Evolutionary conservation across 495 filamentous ascomycete genomes (phyloP).

Genomic region (Penicilliopsis zonata): DNA sequence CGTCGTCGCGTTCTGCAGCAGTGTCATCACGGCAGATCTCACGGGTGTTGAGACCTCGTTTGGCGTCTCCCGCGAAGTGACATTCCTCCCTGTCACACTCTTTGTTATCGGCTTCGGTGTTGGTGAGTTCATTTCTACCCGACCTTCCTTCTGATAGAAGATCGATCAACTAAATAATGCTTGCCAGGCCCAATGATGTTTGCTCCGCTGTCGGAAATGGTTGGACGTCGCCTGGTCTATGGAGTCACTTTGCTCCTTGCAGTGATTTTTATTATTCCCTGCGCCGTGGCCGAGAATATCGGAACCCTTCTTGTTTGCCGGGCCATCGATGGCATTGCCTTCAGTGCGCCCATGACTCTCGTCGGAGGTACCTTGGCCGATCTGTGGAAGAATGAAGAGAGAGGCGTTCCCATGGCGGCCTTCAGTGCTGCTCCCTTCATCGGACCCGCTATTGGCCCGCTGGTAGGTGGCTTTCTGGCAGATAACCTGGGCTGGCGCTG

Average conservation of each 20-base stretch:
- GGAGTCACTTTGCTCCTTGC: conserved; percentile 41
- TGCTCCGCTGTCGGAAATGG: conserved; percentile 62
- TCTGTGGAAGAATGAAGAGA: conserved; percentile 68
- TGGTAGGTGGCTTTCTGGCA: conserved; percentile 63
- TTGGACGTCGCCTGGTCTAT: conserved; percentile 59
- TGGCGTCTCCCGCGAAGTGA: conserved; percentile 50
- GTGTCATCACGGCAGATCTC: conserved; percentile 58
- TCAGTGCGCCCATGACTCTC: conserved; percentile 73
- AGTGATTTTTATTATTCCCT: conserved; percentile 67
- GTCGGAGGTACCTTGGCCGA: conserved; percentile 75
- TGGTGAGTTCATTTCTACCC: conserved; percentile 31
- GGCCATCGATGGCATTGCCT: conserved; percentile 67
- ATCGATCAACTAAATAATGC: not conserved
- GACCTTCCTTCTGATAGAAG: not conserved
- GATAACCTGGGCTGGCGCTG: conserved; percentile 66
- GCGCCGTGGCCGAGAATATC: conserved; percentile 63
- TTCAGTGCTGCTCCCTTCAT: conserved; percentile 72
- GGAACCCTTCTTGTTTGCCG: conserved; percentile 61
- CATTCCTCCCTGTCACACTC: conserved; percentile 53
- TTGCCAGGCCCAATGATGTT: conserved; percentile 67
- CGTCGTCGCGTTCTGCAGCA: conserved; percentile 51
- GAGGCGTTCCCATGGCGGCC: conserved; percentile 77
- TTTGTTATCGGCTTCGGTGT: conserved; percentile 75
- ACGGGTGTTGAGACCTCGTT: conserved; percentile 47
- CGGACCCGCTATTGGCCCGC: conserved; percentile 60